A percentile compares a stretch with the other conserved stretches of the same genome.
These are phyloP conservation scores for Mycena citricolor DNA, from an alignment of 1,284 basidiomycete genomes.

Conservation along the genomic window DNA sequence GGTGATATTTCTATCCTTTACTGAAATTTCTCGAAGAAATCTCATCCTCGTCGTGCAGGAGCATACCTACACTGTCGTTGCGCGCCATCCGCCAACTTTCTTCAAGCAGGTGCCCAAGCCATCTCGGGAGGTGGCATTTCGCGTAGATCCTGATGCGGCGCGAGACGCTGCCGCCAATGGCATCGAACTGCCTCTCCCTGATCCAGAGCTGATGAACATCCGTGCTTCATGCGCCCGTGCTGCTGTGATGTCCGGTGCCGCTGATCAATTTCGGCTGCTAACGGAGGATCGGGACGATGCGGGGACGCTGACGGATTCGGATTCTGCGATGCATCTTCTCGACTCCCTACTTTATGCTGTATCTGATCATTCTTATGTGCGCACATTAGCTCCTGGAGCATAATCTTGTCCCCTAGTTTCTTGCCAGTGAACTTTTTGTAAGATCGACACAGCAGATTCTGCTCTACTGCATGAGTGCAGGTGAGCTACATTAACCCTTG, in stretches of 20 bases:
- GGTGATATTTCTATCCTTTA: background rate
- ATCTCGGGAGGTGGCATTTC: slow-evolving; percentile 7
- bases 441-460: too few relatives aligned
- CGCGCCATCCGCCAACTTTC: slow-evolving; percentile 2
- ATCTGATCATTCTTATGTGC: too few relatives aligned
- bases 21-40: too few relatives aligned
- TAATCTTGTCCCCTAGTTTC: too few relatives aligned
- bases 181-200: background rate
- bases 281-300: slow-evolving; percentile 7
- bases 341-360: too few relatives aligned
- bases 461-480: too few relatives aligned
- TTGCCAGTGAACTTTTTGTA: too few relatives aligned
- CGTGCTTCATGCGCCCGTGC: slow-evolving; percentile 14
- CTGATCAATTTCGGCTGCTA: slow-evolving; percentile 8
- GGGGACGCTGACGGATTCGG: slow-evolving; percentile 1
- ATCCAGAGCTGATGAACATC: slow-evolving; percentile 12
- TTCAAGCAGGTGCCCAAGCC: background rate
- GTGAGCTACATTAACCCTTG: too few relatives aligned
- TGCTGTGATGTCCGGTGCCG: slow-evolving; percentile 14
- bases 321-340: slow-evolving; percentile 5
- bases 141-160: slow-evolving; percentile 6
- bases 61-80: slow-evolving; percentile 9
- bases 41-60: too few relatives aligned
- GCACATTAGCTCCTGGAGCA: background rate
- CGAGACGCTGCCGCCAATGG: background rate